A percentile compares a stretch with the other conserved stretches of the same genome.
Conservation (phyloP, 805 yeast genomes). For the Saccharomyces kudriavzevii region DNA sequence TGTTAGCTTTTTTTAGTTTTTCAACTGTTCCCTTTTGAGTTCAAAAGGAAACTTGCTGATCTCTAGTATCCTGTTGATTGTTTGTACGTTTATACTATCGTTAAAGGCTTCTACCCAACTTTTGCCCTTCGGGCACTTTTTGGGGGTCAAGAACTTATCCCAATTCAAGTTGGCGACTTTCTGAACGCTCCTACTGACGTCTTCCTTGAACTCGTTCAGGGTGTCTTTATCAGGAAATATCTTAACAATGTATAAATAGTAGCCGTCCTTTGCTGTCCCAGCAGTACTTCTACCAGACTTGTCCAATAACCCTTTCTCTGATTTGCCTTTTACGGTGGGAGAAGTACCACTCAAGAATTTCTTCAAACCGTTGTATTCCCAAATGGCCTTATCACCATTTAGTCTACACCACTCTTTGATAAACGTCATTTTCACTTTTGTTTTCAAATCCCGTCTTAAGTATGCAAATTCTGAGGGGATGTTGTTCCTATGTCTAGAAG, state of each 20-base stretch:
- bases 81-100: conserved; percentile 4
- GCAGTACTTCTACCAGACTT: conserved; percentile 7
- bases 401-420: conserved; percentile 21
- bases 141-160: conserved; percentile 12
- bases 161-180: conserved; percentile 17
- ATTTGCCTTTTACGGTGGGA: not conserved
- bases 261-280: conserved; percentile 28
- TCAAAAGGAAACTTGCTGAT: conserved; percentile 7
- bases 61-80: not conserved
- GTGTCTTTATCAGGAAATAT: conserved; percentile 18
- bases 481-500: not conserved
- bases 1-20: not conserved
- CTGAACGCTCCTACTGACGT: conserved; percentile 14
- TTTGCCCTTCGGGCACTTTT: conserved; percentile 1
- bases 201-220: conserved; percentile 7
- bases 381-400: conserved; percentile 15
- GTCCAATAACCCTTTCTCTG: not conserved
- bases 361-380: conserved; percentile 3
- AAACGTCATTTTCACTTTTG: conserved; percentile 11
- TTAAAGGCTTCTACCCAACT: conserved; percentile 20
- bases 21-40: not conserved
- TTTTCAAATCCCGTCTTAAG: conserved; percentile 17
- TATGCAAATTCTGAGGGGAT: conserved; percentile 22
- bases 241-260: conserved; percentile 18
- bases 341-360: not conserved